These are phyloP conservation scores for Leucocoprinus birnbaumii DNA, from an alignment of 768 basidiomycete genomes.

Conservation along the genomic window DNA sequence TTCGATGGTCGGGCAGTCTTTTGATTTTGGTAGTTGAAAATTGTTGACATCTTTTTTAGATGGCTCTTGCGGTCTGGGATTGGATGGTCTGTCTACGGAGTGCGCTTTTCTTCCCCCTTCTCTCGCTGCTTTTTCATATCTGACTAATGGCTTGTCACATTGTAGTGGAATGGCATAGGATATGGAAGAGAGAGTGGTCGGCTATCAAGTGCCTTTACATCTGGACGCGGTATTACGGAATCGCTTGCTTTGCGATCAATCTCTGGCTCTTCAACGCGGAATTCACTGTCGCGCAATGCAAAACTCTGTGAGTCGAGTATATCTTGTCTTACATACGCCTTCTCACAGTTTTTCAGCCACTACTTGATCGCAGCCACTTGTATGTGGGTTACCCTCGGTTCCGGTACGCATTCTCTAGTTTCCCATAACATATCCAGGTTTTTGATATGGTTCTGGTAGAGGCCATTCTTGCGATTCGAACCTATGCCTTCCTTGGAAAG, in stretches of 20 bases:
- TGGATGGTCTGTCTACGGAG: constrained; percentile 12
- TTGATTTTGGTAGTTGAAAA: not conserved
- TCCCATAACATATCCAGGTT: too few species aligned
- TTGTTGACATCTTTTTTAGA: constrained; percentile 1
- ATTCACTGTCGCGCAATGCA: constrained; percentile 13
- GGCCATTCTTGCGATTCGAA: constrained; percentile 15
- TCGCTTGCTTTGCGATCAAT: constrained; percentile 14
- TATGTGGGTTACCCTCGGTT: constrained; percentile 16
- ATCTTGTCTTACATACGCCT: not conserved
- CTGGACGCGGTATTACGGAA: constrained; percentile 17
- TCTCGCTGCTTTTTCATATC: too few species aligned
- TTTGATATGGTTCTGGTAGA: constrained; percentile 6
- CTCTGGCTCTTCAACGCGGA: constrained; percentile 16
- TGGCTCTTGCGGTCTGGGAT: constrained; percentile 15
- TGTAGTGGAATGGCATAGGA: constrained; percentile 11
- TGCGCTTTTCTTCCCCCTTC: not conserved
- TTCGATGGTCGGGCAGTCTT: constrained; percentile 8
- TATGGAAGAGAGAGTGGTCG: constrained; percentile 17
- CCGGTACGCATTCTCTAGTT: constrained; percentile 11
- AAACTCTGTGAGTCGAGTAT: constrained; percentile 10
- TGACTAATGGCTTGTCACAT: too few species aligned
- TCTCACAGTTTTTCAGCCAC: constrained; percentile 5
- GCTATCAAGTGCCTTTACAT: constrained; percentile 14
- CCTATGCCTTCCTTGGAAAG: constrained; percentile 17
- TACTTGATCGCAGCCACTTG: constrained; percentile 17